Conservation (phyloP, 768 basidiomycete genomes). For the Chalciporus pseudorubinellus region DNA sequence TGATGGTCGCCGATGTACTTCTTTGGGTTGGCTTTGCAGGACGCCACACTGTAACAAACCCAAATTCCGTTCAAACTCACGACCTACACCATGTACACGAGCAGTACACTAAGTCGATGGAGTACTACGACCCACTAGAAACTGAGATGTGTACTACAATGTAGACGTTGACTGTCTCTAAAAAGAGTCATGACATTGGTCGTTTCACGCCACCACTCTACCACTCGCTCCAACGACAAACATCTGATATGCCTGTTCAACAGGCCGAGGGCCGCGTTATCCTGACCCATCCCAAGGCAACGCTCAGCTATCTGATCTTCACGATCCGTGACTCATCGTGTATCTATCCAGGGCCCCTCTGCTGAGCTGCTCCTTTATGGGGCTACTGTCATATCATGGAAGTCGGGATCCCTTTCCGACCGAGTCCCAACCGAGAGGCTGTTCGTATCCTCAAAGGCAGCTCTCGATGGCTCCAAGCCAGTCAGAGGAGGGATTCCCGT, state of each 20-base stretch:
- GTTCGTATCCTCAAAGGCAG: slow-evolving; percentile 79
- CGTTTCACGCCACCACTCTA: background rate
- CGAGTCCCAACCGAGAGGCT: slow-evolving; percentile 58
- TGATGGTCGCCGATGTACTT: slow-evolving; percentile 4
- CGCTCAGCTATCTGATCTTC: background rate
- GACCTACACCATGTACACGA: too few relatives aligned
- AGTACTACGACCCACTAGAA: too few relatives aligned
- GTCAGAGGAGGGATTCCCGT: slow-evolving; percentile 57
- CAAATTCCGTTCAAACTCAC: too few relatives aligned
- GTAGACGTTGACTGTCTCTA: too few relatives aligned
- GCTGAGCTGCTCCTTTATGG: slow-evolving; percentile 74
- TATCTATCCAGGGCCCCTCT: slow-evolving; percentile 52
- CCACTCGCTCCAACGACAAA: background rate
- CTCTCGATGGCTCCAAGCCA: slow-evolving; percentile 78
- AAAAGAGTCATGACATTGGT: too few relatives aligned
- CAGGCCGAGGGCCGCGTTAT: slow-evolving; percentile 42
- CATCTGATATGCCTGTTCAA: slow-evolving; percentile 61
- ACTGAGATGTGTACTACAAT: too few relatives aligned
- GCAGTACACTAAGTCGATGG: too few relatives aligned
- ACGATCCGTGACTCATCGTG: background rate
- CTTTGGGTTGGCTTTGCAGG: slow-evolving; percentile 9
- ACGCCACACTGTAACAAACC: too few relatives aligned
- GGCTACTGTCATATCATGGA: slow-evolving; percentile 88
- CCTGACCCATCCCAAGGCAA: slow-evolving; percentile 65
- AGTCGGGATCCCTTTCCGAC: slow-evolving; percentile 40